Evolutionary conservation across 116 monocot genomes (phyloP).

Genomic region (Zostera marina): DNA sequence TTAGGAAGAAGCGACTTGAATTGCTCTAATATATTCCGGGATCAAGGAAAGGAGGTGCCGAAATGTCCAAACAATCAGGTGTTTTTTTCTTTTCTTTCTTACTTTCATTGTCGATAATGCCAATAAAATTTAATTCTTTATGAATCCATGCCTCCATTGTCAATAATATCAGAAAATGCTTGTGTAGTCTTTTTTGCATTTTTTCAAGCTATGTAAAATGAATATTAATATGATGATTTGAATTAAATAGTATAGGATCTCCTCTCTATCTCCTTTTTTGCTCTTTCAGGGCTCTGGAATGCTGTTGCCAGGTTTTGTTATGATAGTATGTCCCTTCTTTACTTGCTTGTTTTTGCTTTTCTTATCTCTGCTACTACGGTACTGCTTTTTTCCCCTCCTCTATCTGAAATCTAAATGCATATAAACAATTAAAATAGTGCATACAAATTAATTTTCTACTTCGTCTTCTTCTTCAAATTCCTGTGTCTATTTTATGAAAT

Average conservation of each 20-base stretch:
- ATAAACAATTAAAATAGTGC: no score
- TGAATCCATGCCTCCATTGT: no score
- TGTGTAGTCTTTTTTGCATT: neutral
- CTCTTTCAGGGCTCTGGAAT: conserved; percentile 12
- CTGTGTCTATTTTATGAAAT: no score
- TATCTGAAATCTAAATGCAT: neutral
- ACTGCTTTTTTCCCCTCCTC: neutral
- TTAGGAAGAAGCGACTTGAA: neutral
- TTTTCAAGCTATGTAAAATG: neutral
- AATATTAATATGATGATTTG: neutral
- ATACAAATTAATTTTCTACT: no score
- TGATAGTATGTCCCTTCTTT: conserved; percentile 8
- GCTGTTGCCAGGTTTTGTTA: conserved; percentile 5
- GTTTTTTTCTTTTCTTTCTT: neutral
- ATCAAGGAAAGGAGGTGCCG: neutral
- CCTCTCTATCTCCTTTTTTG: neutral
- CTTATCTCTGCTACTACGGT: neutral
- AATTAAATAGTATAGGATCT: conserved; percentile 2
- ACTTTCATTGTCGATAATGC: no score
- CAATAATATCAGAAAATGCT: neutral
- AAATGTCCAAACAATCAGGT: conserved; percentile 2
- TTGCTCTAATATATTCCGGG: neutral
- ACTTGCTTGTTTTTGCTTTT: neutral
- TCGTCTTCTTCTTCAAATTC: no score
- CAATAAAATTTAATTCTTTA: no score